phyloP scores from a whole-genome alignment of 2,329 filamentous ascomycete species.

The Penicillium sp. region DNA sequence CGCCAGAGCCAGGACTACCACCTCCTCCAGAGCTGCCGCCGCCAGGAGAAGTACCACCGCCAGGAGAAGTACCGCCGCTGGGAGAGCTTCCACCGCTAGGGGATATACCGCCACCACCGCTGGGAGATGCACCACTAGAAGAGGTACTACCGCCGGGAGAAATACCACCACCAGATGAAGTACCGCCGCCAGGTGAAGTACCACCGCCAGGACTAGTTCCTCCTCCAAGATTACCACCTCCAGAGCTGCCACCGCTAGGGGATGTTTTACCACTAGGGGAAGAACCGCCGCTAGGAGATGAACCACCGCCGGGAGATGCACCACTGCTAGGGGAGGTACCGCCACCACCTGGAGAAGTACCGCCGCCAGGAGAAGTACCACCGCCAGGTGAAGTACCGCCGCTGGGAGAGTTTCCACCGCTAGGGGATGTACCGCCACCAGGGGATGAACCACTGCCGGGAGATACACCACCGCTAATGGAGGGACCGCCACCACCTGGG shows the following conservation, averaged over 20 bases:
- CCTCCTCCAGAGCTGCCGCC: not conserved
- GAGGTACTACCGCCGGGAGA: not conserved
- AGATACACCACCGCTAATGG: not conserved
- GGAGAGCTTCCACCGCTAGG: conserved; percentile 1
- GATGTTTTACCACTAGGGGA: not conserved
- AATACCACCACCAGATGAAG: not conserved
- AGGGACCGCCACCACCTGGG: not conserved
- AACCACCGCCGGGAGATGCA: conserved; percentile 1
- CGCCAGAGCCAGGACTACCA: not conserved
- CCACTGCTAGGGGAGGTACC: conserved; percentile 6
- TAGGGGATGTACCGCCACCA: not conserved
- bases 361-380: conserved; percentile 1
- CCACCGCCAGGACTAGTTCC: not conserved
- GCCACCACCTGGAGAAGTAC: not conserved
- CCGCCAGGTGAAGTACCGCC: conserved; percentile 7
- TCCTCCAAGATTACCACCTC: not conserved
- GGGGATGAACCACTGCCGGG: not conserved
- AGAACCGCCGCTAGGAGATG: conserved; percentile 4
- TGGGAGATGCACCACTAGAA: conserved; percentile 5
- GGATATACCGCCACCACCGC: not conserved
- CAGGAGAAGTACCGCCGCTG: not conserved
- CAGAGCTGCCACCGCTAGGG: conserved; percentile 2
- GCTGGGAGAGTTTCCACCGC: not conserved
- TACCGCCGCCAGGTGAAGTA: not conserved
- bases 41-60: not conserved